A percentile compares a stretch with the other conserved stretches of the same genome.
These are phyloP conservation scores for Aspergillus sp. DNA, from an alignment of 2,329 filamentous ascomycete species.

Conservation along the genomic window DNA sequence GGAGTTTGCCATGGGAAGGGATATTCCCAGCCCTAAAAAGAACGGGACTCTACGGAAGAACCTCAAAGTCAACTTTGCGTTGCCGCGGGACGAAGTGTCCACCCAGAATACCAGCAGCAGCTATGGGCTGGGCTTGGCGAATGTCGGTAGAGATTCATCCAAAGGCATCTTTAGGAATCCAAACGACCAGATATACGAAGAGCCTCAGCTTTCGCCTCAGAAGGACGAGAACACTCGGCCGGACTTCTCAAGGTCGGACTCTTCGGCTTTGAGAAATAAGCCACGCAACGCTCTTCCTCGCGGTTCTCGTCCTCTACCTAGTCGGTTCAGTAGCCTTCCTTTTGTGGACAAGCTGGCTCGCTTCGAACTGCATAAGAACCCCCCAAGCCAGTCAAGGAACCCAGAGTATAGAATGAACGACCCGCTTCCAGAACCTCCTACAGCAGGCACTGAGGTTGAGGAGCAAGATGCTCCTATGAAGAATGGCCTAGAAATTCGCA, in stretches of 20 bases:
- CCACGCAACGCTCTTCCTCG: conserved; percentile 64
- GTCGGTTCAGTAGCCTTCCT: conserved; percentile 47
- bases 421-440: conserved; percentile 36
- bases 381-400: conserved; percentile 79
- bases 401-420: conserved; percentile 74
- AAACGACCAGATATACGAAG: conserved; percentile 76
- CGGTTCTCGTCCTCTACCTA: conserved; percentile 45
- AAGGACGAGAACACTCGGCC: conserved; percentile 27
- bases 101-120: conserved; percentile 18
- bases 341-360: conserved; percentile 50
- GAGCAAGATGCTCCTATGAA: conserved; percentile 61
- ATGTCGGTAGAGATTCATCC: conserved; percentile 41
- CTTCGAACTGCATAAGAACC: conserved; percentile 80
- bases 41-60: conserved; percentile 36
- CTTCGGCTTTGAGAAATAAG: conserved; percentile 58
- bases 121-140: conserved; percentile 30
- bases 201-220: conserved; percentile 61
- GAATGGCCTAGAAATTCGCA: conserved; percentile 78
- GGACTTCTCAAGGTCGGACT: conserved; percentile 34
- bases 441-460: conserved; percentile 28
- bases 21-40: conserved; percentile 19
- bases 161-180: conserved; percentile 61
- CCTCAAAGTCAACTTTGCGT: conserved; percentile 44
- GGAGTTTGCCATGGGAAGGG: conserved; percentile 2
- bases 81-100: conserved; percentile 32